A percentile compares a stretch with the other conserved stretches of the same genome.
Evolutionary conservation across 2,329 filamentous ascomycete genomes (phyloP).

Genomic region (Incumbomyces delicatus): DNA sequence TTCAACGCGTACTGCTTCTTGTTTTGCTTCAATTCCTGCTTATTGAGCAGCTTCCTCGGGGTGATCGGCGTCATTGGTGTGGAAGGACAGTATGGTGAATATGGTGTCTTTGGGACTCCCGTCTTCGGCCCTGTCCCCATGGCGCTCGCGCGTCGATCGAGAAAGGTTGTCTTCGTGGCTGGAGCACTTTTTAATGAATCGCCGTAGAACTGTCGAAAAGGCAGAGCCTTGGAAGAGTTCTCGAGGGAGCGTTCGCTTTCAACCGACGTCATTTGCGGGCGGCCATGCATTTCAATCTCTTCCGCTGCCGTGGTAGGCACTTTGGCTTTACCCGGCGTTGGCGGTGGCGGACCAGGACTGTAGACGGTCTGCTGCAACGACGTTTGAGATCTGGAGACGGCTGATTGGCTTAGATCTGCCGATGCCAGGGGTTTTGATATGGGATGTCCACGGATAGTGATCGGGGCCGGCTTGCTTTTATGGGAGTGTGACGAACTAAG

Average conservation of each 20-base stretch:
- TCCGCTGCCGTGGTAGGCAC: not conserved
- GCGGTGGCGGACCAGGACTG: slow-evolving; percentile 46
- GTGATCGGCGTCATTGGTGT: slow-evolving; percentile 42
- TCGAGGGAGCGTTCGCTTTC: slow-evolving; percentile 31
- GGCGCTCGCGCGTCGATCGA: slow-evolving; percentile 33
- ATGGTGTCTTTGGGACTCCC: slow-evolving; percentile 37
- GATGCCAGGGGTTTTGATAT: slow-evolving; percentile 47
- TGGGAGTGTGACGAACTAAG: slow-evolving; percentile 30
- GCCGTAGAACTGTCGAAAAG: slow-evolving; percentile 35
- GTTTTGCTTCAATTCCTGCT: slow-evolving; percentile 33
- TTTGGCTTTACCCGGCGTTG: slow-evolving; percentile 30
- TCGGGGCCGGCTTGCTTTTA: slow-evolving; percentile 34
- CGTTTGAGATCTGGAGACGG: slow-evolving; percentile 40
- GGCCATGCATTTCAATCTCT: slow-evolving; percentile 7
- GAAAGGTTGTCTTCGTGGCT: slow-evolving; percentile 39
- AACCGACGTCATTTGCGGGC: slow-evolving; percentile 34
- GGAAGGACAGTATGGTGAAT: slow-evolving; percentile 43
- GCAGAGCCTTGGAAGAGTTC: slow-evolving; percentile 28
- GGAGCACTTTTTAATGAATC: slow-evolving; percentile 32
- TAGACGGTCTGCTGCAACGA: slow-evolving; percentile 49
- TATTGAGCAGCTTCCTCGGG: slow-evolving; percentile 36
- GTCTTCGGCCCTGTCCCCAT: slow-evolving; percentile 31
- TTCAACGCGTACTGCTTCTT: slow-evolving; percentile 34
- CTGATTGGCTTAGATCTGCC: slow-evolving; percentile 33
- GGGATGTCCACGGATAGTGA: slow-evolving; percentile 43